A percentile compares a stretch with the other conserved stretches of the same genome.
Evolutionary conservation across 2,329 filamentous ascomycete species (phyloP).

Genomic region (Orbilia javanica): DNA sequence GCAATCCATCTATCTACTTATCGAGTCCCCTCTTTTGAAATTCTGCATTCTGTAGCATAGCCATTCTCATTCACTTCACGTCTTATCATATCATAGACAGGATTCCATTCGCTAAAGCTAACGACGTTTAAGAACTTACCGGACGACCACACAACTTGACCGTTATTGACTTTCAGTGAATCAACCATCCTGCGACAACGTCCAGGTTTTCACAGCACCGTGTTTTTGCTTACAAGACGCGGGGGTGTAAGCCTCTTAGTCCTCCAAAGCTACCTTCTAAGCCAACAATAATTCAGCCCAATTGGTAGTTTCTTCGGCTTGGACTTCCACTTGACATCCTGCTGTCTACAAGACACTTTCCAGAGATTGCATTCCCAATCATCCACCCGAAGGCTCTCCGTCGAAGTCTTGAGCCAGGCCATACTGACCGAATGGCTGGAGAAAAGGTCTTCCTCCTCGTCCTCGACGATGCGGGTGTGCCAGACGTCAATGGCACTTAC

Average conservation of each 20-base stretch:
- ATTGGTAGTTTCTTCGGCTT: slow-evolving; percentile 20
- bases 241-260: background rate
- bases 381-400: slow-evolving; percentile 38
- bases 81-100: slow-evolving; percentile 22
- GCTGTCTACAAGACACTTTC: slow-evolving; percentile 28
- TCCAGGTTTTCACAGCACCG: background rate
- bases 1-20: slow-evolving; percentile 13
- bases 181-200: background rate
- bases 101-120: slow-evolving; percentile 24
- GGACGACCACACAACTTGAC: background rate
- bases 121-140: slow-evolving; percentile 21
- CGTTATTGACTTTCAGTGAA: background rate
- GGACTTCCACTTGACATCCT: slow-evolving; percentile 17
- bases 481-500: slow-evolving; percentile 88
- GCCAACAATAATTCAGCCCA: slow-evolving; percentile 16
- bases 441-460: slow-evolving; percentile 83
- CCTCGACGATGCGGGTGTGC: slow-evolving; percentile 91
- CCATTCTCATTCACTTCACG: slow-evolving; percentile 38
- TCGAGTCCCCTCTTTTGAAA: slow-evolving; percentile 25
- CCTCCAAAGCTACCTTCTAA: background rate
- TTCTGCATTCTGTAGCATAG: slow-evolving; percentile 25
- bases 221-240: background rate
- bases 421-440: slow-evolving; percentile 30
- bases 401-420: slow-evolving; percentile 15
- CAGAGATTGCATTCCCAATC: slow-evolving; percentile 44